Evolutionary conservation across 805 yeast genomes (phyloP), one percentile per base, ranked within the genome.

Genomic region (Tetrapisispora arboricola): DNA sequence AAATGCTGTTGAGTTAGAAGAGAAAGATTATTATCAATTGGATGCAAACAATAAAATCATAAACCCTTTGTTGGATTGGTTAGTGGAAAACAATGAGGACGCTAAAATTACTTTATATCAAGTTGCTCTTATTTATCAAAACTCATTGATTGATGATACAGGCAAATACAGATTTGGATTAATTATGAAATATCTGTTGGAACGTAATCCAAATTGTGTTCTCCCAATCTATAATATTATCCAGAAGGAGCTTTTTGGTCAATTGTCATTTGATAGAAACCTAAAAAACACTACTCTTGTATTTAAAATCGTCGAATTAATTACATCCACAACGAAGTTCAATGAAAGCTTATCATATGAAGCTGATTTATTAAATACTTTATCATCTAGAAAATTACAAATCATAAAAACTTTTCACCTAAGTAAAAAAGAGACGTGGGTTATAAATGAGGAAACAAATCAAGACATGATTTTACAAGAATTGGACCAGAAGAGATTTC

Each of bases 11-110:
- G 68, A 64, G 4, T 25, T 68, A 15, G 55, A 55, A 13, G 53
- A 51, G 5, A 59, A 54, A 27, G 64, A 60, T 1, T 24, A 22
- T 34, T 34, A 21, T 9, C 4, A 25, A 7, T 10, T 34, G 9
- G 29, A 24, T 17, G 9, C 37, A 11, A 55, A 56, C 4, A 49
- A 57, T 15, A 54, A 53, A n/a, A 51, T 69, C 6, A 75, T 76
- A 16, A 48, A 51, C 20, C 32, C 44, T 10, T 46, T 67, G 20
- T 44, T 61, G 10, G 58, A 51, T 41, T 54, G 61, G 55, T 25
- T 64, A 16, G 22, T 49, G 2, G 44, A 50, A 3, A 59, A 55
- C 31, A 42, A 51, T 10, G 57, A 57, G 13, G 37, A 40, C 10
- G 51, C 67, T 1, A 51, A 47, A 28, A 37, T 63, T 29, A 44